Evolutionary conservation across 225 moss, liverwort and hornwort species (phyloP).

Genomic region (Ulota crispa): DNA sequence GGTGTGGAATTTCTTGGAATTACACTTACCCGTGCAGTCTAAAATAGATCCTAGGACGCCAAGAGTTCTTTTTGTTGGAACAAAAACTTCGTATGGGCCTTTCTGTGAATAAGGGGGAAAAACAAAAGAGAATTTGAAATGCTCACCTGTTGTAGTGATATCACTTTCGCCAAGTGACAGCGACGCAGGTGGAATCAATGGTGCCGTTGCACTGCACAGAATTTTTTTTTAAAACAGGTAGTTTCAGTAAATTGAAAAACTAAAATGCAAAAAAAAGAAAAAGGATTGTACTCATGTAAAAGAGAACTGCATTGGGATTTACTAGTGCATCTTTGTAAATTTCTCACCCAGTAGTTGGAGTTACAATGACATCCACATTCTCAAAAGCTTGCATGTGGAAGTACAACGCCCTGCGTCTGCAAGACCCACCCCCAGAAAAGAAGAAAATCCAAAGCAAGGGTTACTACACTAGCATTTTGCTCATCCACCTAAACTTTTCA

Average conservation of each 20-base stretch:
- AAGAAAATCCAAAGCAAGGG: background rate
- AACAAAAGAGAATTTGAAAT: background rate
- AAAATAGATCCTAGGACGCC: background rate
- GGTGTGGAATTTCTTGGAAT: background rate
- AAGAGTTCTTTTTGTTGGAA: background rate
- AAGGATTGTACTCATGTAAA: background rate
- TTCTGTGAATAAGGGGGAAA: background rate
- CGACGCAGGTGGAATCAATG: slow-evolving; percentile 55
- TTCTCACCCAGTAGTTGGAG: slow-evolving; percentile 86
- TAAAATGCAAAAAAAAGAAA: too few relatives aligned
- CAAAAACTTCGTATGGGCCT: background rate
- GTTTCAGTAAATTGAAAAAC: background rate
- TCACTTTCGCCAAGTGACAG: slow-evolving; percentile 72
- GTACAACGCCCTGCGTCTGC: slow-evolving; percentile 84
- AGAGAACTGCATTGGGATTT: background rate
- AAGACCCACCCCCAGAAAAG: background rate
- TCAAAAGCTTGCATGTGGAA: slow-evolving; percentile 82
- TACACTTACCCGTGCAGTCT: background rate
- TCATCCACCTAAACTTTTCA: background rate
- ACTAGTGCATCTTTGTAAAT: background rate
- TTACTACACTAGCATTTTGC: background rate
- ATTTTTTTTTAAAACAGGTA: background rate
- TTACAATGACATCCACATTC: slow-evolving; percentile 77
- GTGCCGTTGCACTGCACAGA: slow-evolving; percentile 68
- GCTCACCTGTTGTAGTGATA: slow-evolving; percentile 57